Base-by-base conservation (phyloP, 495 filamentous ascomycete genomes). In the Penicillium lagena region DNA sequence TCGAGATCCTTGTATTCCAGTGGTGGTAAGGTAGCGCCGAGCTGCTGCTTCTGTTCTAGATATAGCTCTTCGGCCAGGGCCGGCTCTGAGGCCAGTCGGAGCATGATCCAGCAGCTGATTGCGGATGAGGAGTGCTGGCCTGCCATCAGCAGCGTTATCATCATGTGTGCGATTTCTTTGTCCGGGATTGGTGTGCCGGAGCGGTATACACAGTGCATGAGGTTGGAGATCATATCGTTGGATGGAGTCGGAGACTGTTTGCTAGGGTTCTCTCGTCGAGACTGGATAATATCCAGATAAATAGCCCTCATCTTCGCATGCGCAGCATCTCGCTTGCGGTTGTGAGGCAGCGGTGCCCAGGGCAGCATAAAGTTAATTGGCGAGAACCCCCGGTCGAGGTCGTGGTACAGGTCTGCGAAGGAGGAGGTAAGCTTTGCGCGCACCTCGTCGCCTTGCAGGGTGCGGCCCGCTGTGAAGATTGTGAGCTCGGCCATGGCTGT, bases 141-240 rank as follows among this genome's bases (percentile, higher is more conserved):
- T 29, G 86, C 88, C 87, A 94, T 90, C 8, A 94, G 72, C 17
- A 94, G 77, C 0, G 87, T 86, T 58, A 94, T 94, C 84, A 94
- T 89, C 79, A 94, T 90, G 59, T 91, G 87, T 7, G 88, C 87
- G 32, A 91, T 78, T 52, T 94, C 87, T 48, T 83, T 76, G 59
- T 94, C 88, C 9, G 88, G 82, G 7, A 91, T 71, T 7, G 66
- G 62, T 27, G 64, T 71, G 43, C 85, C 86, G 54, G 86, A 73
- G 64, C 89, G 89, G 76, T 94, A 94, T 2, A 64, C 70, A 45
- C 83, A 80, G 57, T 74, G 72, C 86, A 94, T 91, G 38, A 94
- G 68, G 56, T 91, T 88, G 71, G 75, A 82, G 66, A 93, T 87
- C 70, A 93, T 91, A 57, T 93, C 87, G 15, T 66, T 36, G 43